Evolutionary conservation across 352 stramenopile genomes (phyloP), one percentile per base, ranked within the genome.

Genomic region (Phytophthora pinifolia): DNA sequence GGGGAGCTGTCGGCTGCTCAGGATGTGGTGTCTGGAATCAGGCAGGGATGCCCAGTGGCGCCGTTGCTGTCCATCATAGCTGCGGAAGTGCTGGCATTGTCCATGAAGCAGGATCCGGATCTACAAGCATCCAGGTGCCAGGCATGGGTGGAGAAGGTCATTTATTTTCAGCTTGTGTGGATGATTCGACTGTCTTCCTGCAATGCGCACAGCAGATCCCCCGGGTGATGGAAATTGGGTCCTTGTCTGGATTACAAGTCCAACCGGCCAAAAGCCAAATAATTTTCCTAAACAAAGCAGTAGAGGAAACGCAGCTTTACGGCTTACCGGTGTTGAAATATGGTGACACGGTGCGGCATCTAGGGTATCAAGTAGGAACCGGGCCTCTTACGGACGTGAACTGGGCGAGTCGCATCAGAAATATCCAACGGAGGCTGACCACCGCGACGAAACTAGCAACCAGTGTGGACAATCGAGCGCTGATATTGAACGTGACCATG

Each of bases 111-210:
- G n/a, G n/a, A n/a, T n/a, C n/a, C n/a, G n/a, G n/a, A 10, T 2
- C n/a, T 5, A 13, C 6, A 12, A 29, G 42, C 4, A 9, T 48
- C 4, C 27, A 7, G n/a, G 42, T 48, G 6, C 42, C 42, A 2
- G 46, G 30, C 4, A 10, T 9, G 12, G 14, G 25, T 6, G 17
- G 15, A 41, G 15, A 38, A 1, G 6, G 6, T 1, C 46, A 44
- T 30, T 18, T 12, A 6, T 53, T 53, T 22, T 53, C 32, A 31
- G 46, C 33, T n/a, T 53, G 42, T 33, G 46, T 53, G 1, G 32
- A 53, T 43, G 46, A 53, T 20, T 53, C 20, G 8, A 53, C 46
- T 5, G 14, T 53, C 4, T 53, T 53, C 22, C 20, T 53, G 7
- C 7, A 37, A 3, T 6, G 29, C 12, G 42, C 42, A 8, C 15